Evolutionary conservation across 331 rosid species (phyloP).

Genomic region (Quercus phellos): DNA sequence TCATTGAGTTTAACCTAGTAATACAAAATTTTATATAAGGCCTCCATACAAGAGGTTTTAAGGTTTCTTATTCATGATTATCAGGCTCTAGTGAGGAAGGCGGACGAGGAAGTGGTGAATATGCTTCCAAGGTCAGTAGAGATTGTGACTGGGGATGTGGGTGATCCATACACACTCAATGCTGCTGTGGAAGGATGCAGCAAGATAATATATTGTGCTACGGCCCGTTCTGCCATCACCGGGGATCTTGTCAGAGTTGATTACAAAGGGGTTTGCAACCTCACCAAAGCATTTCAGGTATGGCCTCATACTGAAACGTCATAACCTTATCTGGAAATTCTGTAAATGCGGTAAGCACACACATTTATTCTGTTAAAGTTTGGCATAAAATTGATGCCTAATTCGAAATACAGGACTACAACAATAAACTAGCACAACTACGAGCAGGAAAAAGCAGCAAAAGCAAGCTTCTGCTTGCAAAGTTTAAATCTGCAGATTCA

Average conservation of each 20-base stretch:
- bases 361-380: too few species aligned
- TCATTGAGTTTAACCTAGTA: too few species aligned
- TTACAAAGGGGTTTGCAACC: constrained; percentile 75
- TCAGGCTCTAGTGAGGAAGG: constrained; percentile 81
- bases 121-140: constrained; percentile 92
- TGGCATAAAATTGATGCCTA: constrained; percentile 6
- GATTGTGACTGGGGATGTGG: constrained; percentile 80
- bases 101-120: constrained; percentile 57
- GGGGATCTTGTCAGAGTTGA: constrained; percentile 93
- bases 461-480: constrained; percentile 74
- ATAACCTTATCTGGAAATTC: not conserved
- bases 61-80: constrained; percentile 3
- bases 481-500: constrained; percentile 69
- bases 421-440: constrained; percentile 78
- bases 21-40: too few species aligned
- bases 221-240: constrained; percentile 83
- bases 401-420: constrained; percentile 67
- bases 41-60: not conserved
- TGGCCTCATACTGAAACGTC: constrained; percentile 5
- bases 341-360: not conserved
- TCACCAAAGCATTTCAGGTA: constrained; percentile 94
- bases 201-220: constrained; percentile 89
- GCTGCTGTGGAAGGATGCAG: constrained; percentile 71
- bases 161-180: constrained; percentile 63
- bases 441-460: constrained; percentile 97